A percentile compares a stretch with the other conserved stretches of the same genome.
Evolutionary conservation across 352 stramenopile species (phyloP).

Genomic region (Globisporangium nunn): DNA sequence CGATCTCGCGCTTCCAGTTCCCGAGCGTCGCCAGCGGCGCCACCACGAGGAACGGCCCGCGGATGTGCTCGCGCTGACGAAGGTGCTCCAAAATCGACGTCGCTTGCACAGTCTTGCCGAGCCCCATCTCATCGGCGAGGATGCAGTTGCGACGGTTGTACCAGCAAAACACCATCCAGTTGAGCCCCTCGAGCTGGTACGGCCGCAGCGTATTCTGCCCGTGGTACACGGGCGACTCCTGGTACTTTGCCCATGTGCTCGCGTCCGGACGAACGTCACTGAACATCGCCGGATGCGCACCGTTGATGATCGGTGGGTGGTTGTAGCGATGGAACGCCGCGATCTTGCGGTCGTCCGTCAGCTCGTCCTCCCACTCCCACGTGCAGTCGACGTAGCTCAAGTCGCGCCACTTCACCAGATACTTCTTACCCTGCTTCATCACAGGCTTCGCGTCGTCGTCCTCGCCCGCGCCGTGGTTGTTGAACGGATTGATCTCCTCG

Average conservation of each 20-base stretch:
- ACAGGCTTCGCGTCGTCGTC: slow-evolving; percentile 29
- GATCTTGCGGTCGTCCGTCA: slow-evolving; percentile 88
- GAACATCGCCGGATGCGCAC: slow-evolving; percentile 75
- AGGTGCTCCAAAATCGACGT: slow-evolving; percentile 95
- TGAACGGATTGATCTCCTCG: slow-evolving; percentile 65
- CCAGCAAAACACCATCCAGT: slow-evolving; percentile 98
- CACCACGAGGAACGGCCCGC: slow-evolving; percentile 97
- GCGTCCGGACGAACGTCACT: slow-evolving; percentile 76
- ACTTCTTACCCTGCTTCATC: slow-evolving; percentile 85
- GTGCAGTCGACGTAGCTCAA: slow-evolving; percentile 86
- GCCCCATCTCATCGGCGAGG: slow-evolving; percentile 84
- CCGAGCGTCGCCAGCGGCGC: slow-evolving; percentile 96
- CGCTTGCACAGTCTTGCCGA: slow-evolving; percentile 90
- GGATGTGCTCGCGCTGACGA: slow-evolving; percentile 86
- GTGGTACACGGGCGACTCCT: slow-evolving; percentile 86
- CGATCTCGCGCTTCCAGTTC: slow-evolving; percentile 99
- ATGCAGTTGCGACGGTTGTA: slow-evolving; percentile 95
- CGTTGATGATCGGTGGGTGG: slow-evolving; percentile 78
- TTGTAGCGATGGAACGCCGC: slow-evolving; percentile 83
- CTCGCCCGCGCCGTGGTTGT: slow-evolving; percentile 36
- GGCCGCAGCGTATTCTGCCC: slow-evolving; percentile 93
- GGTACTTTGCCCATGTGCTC: slow-evolving; percentile 83
- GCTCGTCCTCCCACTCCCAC: slow-evolving; percentile 87
- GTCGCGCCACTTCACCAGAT: slow-evolving; percentile 89
- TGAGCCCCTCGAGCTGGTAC: slow-evolving; percentile 98